These are phyloP conservation scores for Starmerella tilneyi DNA, from an alignment of 805 yeast species.

Conservation along the genomic window DNA sequence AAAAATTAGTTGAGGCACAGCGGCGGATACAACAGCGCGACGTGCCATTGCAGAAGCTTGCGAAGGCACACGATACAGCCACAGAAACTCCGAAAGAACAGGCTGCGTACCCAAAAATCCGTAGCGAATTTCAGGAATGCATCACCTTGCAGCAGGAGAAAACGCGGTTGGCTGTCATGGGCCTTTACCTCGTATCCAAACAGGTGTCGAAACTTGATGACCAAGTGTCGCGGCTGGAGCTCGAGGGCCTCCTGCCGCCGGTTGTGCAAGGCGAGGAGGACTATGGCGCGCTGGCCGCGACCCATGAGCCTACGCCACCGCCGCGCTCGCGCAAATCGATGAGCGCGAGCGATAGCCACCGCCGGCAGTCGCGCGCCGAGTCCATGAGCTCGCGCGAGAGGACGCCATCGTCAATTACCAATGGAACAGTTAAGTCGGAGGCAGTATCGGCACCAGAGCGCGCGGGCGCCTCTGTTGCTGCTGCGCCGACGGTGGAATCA, in stretches of 20 bases:
- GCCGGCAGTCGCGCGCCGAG: conserved; percentile 3
- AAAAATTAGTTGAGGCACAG: conserved; percentile 52
- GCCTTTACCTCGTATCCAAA: conserved; percentile 63
- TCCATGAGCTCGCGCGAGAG: background rate
- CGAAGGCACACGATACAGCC: conserved; percentile 71
- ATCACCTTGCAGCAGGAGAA: conserved; percentile 65
- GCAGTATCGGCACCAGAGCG: too few species aligned
- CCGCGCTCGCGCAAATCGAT: conserved; percentile 7
- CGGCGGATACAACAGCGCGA: conserved; percentile 62
- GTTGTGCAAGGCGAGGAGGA: conserved; percentile 19
- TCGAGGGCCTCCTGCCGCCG: conserved; percentile 65
- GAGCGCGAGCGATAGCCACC: conserved; percentile 8
- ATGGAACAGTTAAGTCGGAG: background rate
- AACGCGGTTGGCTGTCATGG: conserved; percentile 69
- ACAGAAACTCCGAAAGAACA: conserved; percentile 74
- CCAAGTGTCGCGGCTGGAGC: conserved; percentile 62
- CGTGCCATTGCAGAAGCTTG: conserved; percentile 68
- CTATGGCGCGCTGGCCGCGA: background rate
- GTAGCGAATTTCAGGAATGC: conserved; percentile 54
- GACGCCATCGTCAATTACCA: background rate
- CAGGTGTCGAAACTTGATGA: conserved; percentile 64
- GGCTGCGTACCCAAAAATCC: conserved; percentile 52
- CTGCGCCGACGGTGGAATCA: background rate
- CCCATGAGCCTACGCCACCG: conserved; percentile 18
- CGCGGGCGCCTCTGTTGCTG: background rate